Base-by-base conservation (phyloP, 768 basidiomycete species). In the Tylopilus rubrobrunneus region DNA sequence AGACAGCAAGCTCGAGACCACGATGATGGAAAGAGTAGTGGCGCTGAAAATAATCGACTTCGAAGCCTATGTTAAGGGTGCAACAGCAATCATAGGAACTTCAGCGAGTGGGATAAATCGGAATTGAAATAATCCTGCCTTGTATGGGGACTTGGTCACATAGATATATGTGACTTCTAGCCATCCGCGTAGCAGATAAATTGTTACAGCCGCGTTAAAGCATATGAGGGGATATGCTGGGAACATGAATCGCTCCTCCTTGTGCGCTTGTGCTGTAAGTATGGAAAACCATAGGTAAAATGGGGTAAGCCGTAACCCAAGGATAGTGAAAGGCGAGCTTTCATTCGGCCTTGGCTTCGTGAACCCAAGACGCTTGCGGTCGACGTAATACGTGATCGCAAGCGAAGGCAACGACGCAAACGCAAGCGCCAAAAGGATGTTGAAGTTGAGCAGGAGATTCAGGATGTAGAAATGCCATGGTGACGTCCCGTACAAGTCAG, bases 221-320 rank as follows among this genome's bases (percentile, higher is more conserved):
- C 92, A 92, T 45, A 98, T 71, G 31, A 98, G 70, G 2, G 92
- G 89, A 67, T 96, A 98, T 2, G 83, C 87, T 1, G 97, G 96
- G 70, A 86, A 98, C 85, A 98, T 89, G 74, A 99, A 99, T n/a
- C 97, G 80, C 67, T 99, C 97, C 71, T 99, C 97, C 73, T 99
- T 99, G 72, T 99, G 97, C 1, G 87, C 74, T 72, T 98, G 96
- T 3, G 76, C 60, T 5, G 83, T 84, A 59, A 99, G 73, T 56
- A 97, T 86, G 1, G 71, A 80, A 44, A 86, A 62, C 96, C 97
- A 98, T n/a, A 98, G 59, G 71, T 98, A 98, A 56, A 96, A 76
- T 1, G 93, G 93, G n/a, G 79, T 69, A n/a, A 98, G 76, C 36
- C 94, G 80, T 51, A 96, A 68, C 5, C 78, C 80, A 44, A 98